Percentiles rank a stretch among this genome's conserved stretches.
phyloP scores from a whole-genome alignment of 768 basidiomycete genomes.

The Myochromella boudieri region DNA sequence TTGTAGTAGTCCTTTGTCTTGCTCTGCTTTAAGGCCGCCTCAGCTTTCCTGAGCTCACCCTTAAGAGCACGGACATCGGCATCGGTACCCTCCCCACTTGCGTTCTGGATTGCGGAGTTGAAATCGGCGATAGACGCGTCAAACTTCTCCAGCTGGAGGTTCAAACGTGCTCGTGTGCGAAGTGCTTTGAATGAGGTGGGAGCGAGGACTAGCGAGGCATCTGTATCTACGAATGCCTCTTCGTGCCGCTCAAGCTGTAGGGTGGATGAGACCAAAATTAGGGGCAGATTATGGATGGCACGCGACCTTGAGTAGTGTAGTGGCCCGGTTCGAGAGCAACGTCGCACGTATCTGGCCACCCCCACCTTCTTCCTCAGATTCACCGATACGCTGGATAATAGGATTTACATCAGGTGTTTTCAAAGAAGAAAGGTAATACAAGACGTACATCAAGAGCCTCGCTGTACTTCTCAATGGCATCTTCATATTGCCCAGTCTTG shows the following conservation, averaged over 20 bases:
- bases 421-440: neutral
- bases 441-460: conserved; percentile 65
- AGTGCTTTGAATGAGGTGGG: conserved; percentile 81
- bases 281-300: no score
- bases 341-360: conserved; percentile 83
- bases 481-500: conserved; percentile 55
- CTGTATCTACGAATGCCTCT: conserved; percentile 72
- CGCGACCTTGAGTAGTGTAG: conserved; percentile 75
- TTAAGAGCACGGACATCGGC: conserved; percentile 62
- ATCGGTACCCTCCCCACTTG: conserved; percentile 59
- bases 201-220: conserved; percentile 60
- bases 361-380: conserved; percentile 65
- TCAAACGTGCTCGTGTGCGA: conserved; percentile 81
- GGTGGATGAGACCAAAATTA: conserved; percentile 4
- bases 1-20: conserved; percentile 92
- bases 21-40: conserved; percentile 79
- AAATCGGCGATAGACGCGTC: conserved; percentile 75
- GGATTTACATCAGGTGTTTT: neutral
- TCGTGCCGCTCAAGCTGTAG: conserved; percentile 60
- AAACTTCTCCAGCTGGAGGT: conserved; percentile 72
- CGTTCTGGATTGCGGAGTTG: conserved; percentile 75
- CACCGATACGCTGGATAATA: conserved; percentile 58
- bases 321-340: conserved; percentile 81
- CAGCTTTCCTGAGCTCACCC: conserved; percentile 75
- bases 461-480: conserved; percentile 68